phyloP scores from a whole-genome alignment of 495 filamentous ascomycete genomes.

The Apiosordaria backusii region DNA sequence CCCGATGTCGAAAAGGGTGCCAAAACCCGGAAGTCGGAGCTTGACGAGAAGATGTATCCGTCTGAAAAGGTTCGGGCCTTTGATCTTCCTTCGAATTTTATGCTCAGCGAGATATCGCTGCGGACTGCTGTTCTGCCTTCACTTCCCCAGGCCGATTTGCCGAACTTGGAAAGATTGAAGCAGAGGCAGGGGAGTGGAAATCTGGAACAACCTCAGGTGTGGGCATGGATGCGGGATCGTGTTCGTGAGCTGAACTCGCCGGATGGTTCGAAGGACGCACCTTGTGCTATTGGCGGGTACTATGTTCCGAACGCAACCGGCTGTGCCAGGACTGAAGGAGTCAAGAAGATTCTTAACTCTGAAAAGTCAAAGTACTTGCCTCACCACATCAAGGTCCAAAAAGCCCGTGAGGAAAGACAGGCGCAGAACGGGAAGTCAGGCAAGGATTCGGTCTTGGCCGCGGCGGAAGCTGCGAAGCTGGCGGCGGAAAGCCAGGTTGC shows the following conservation, averaged over 20 bases:
- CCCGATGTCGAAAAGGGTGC: constrained; percentile 20
- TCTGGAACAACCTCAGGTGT: constrained; percentile 65
- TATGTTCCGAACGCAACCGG: constrained; percentile 84
- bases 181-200: constrained; percentile 62
- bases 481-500: constrained; percentile 74
- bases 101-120: constrained; percentile 35
- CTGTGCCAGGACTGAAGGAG: constrained; percentile 84
- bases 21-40: constrained; percentile 19
- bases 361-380: constrained; percentile 98
- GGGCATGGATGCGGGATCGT: constrained; percentile 88
- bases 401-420: constrained; percentile 81
- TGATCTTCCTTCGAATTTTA: constrained; percentile 30
- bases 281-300: constrained; percentile 71
- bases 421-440: constrained; percentile 70
- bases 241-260: constrained; percentile 75
- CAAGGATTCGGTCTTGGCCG: constrained; percentile 60
- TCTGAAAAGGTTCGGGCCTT: constrained; percentile 24
- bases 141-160: constrained; percentile 74
- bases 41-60: constrained; percentile 41
- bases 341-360: constrained; percentile 88
- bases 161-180: constrained; percentile 71
- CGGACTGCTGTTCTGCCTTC: constrained; percentile 13
- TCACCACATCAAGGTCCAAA: constrained; percentile 92
- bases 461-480: constrained; percentile 66
- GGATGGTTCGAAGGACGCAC: constrained; percentile 40